phyloP scores from a whole-genome alignment of 1,284 basidiomycete species.

The Butyriboletus regius region DNA sequence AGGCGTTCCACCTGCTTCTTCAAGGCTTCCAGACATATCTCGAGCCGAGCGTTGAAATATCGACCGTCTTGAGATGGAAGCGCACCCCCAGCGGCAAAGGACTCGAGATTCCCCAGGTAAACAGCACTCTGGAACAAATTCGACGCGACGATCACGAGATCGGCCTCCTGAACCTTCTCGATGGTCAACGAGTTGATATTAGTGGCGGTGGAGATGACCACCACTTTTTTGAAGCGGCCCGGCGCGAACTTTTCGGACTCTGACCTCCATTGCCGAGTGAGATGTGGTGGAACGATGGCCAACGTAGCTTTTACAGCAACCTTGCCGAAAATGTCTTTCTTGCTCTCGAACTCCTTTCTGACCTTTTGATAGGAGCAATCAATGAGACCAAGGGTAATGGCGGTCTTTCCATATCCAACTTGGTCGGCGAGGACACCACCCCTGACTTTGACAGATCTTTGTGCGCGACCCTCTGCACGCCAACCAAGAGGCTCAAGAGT shows the following conservation, averaged over 20 bases:
- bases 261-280: constrained; percentile 83
- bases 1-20: constrained; percentile 62
- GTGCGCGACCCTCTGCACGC: constrained; percentile 86
- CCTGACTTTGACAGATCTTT: constrained; percentile 65
- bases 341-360: constrained; percentile 50
- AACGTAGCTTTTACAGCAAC: constrained; percentile 73
- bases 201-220: constrained; percentile 63
- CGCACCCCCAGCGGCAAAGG: constrained; percentile 59
- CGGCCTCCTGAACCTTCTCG: constrained; percentile 70
- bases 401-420: constrained; percentile 95
- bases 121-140: constrained; percentile 73
- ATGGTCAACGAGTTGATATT: constrained; percentile 75
- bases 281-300: constrained; percentile 81
- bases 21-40: constrained; percentile 54
- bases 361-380: constrained; percentile 59
- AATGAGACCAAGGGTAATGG: constrained; percentile 85
- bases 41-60: constrained; percentile 79
- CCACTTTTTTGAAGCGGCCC: constrained; percentile 54
- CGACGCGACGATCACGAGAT: constrained; percentile 82
- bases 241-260: constrained; percentile 79
- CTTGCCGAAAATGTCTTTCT: constrained; percentile 54
- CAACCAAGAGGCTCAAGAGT: constrained; percentile 79
- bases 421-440: constrained; percentile 93
- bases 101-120: constrained; percentile 70
- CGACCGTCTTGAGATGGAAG: constrained; percentile 69